phyloP scores from a whole-genome alignment of 2,329 filamentous ascomycete species.

The Colletotrichum cuscutae region DNA sequence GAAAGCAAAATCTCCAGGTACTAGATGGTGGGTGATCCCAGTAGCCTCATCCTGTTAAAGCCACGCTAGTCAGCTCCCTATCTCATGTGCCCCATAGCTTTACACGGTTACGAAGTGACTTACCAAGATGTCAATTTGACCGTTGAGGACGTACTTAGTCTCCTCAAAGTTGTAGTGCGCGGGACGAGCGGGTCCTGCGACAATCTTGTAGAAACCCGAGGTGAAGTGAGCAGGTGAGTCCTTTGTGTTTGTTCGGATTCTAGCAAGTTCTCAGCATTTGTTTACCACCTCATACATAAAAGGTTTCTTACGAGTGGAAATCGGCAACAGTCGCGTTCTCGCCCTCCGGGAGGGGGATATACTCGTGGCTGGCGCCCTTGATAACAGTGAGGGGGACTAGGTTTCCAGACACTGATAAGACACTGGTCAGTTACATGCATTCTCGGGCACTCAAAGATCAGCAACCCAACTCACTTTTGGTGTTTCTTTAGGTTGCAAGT shows the following conservation, averaged over 20 bases:
- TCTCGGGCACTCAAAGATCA: no score
- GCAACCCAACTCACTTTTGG: no score
- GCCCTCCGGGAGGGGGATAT: conserved; percentile 28
- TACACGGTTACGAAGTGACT: background rate
- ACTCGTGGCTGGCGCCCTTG: conserved; percentile 31
- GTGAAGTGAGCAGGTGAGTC: conserved; percentile 10
- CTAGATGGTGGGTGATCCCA: conserved; percentile 2
- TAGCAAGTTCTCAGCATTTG: background rate
- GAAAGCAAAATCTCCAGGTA: conserved; percentile 12
- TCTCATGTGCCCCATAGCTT: background rate
- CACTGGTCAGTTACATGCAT: no score
- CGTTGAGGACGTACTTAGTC: conserved; percentile 41
- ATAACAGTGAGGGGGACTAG: conserved; percentile 31
- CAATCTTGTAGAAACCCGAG: conserved; percentile 32
- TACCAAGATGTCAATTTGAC: conserved; percentile 29
- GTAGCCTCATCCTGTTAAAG: conserved; percentile 7
- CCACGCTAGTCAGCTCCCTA: background rate
- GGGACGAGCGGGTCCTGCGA: conserved; percentile 22
- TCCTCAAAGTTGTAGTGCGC: conserved; percentile 39
- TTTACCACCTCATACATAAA: no score
- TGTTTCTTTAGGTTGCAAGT: background rate
- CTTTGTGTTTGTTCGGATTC: conserved; percentile 20
- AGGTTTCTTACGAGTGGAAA: conserved; percentile 25
- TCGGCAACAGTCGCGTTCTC: conserved; percentile 32
- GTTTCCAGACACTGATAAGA: conserved; percentile 31